Evolutionary conservation across 2,329 filamentous ascomycete genomes (phyloP).

Genomic region (Penicillium brasilianum): DNA sequence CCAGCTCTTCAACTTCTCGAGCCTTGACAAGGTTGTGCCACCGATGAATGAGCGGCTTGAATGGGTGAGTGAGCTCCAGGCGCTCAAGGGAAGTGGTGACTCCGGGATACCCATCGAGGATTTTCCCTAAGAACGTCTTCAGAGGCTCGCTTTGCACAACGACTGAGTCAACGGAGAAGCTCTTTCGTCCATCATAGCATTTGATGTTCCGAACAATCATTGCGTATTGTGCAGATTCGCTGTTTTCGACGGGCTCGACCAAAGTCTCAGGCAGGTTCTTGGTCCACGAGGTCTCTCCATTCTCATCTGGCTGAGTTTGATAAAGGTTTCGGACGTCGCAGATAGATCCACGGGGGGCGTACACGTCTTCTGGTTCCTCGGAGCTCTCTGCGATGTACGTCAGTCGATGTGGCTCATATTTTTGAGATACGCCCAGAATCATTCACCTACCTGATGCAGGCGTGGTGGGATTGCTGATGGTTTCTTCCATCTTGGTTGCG

Average conservation of each 20-base stretch:
- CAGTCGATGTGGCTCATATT: background rate
- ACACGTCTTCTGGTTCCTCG: slow-evolving; percentile 12
- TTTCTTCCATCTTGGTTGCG: too few relatives aligned
- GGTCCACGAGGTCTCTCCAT: slow-evolving; percentile 61
- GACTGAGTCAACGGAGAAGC: slow-evolving; percentile 65
- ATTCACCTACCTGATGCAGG: background rate
- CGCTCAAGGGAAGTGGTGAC: slow-evolving; percentile 64
- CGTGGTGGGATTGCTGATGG: background rate
- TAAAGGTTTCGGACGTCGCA: slow-evolving; percentile 56
- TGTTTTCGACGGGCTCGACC: slow-evolving; percentile 63
- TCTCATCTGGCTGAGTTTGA: slow-evolving; percentile 56
- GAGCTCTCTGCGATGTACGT: background rate
- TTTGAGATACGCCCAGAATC: background rate
- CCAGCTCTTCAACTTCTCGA: slow-evolving; percentile 48
- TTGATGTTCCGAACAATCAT: slow-evolving; percentile 64
- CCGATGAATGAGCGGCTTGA: slow-evolving; percentile 69
- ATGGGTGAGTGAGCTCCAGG: slow-evolving; percentile 65
- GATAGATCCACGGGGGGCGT: slow-evolving; percentile 36
- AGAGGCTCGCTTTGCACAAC: slow-evolving; percentile 67
- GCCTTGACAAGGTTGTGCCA: slow-evolving; percentile 59
- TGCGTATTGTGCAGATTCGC: slow-evolving; percentile 65
- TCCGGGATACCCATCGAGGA: slow-evolving; percentile 64
- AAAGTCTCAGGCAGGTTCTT: slow-evolving; percentile 61
- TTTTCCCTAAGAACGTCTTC: slow-evolving; percentile 60
- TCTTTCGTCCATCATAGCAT: slow-evolving; percentile 63